phyloP scores from a whole-genome alignment of 1,284 basidiomycete genomes.

The Flammula alnicola region DNA sequence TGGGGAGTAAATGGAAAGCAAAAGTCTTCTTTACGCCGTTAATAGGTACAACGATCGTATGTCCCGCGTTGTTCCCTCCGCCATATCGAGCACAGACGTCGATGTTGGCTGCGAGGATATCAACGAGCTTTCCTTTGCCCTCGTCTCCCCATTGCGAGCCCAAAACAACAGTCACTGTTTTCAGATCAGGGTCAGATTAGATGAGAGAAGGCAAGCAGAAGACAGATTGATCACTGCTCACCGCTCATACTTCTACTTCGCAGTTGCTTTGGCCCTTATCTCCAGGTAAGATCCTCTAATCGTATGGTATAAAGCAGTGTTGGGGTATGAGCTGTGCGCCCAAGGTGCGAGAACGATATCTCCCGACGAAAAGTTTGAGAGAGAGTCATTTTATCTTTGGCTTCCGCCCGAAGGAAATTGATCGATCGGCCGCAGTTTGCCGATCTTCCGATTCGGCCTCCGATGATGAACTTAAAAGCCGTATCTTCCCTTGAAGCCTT shows the following conservation, averaged over 20 bases:
- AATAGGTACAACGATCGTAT: conserved; percentile 92
- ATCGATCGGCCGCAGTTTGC: conserved; percentile 25
- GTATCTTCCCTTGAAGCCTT: no score
- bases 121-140: conserved; percentile 95
- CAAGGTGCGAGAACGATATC: conserved; percentile 8
- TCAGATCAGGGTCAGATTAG: conserved; percentile 24
- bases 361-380: conserved; percentile 11
- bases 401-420: conserved; percentile 12
- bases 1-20: conserved; percentile 95
- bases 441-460: no score
- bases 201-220: conserved; percentile 17
- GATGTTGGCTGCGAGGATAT: conserved; percentile 86
- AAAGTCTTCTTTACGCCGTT: conserved; percentile 81
- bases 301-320: background rate
- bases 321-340: background rate
- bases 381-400: conserved; percentile 26
- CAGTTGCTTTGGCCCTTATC: no score
- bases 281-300: background rate
- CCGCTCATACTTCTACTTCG: conserved; percentile 25
- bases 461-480: no score
- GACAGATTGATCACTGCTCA: conserved; percentile 16
- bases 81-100: conserved; percentile 97
- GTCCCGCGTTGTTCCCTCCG: conserved; percentile 98
- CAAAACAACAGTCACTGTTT: conserved; percentile 74
- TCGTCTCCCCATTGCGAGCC: conserved; percentile 97